Conservation (phyloP, 805 yeast species). For the Wickerhamiella dianesei region DNA sequence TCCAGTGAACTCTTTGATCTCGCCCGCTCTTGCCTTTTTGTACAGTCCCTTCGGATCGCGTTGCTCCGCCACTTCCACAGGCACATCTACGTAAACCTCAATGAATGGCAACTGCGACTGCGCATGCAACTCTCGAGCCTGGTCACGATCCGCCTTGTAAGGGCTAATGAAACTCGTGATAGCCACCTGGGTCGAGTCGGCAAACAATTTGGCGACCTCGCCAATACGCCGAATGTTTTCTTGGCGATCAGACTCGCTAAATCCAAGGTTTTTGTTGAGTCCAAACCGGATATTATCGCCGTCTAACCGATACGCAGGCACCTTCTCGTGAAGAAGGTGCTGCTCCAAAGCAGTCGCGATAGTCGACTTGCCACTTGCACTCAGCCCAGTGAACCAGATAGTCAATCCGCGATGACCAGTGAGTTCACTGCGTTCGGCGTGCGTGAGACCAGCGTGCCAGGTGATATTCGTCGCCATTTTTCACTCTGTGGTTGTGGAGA, state of each 20-base stretch:
- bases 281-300: slow-evolving; percentile 92
- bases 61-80: slow-evolving; percentile 85
- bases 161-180: slow-evolving; percentile 91
- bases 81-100: slow-evolving; percentile 88
- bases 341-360: slow-evolving; percentile 92
- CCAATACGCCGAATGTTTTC: slow-evolving; percentile 92
- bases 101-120: slow-evolving; percentile 66
- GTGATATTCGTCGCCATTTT: slow-evolving; percentile 90
- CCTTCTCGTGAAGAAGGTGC: slow-evolving; percentile 50
- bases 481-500: neutral
- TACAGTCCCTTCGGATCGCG: slow-evolving; percentile 96
- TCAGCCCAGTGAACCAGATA: slow-evolving; percentile 87
- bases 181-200: slow-evolving; percentile 80
- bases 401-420: slow-evolving; percentile 80
- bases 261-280: slow-evolving; percentile 86
- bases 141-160: slow-evolving; percentile 67
- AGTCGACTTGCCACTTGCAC: slow-evolving; percentile 91
- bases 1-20: slow-evolving; percentile 90
- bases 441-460: slow-evolving; percentile 86
- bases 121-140: slow-evolving; percentile 74
- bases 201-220: slow-evolving; percentile 87
- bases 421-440: slow-evolving; percentile 58
- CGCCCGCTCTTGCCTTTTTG: slow-evolving; percentile 92
- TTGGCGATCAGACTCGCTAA: slow-evolving; percentile 79
- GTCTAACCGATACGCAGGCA: slow-evolving; percentile 76